phyloP scores from a whole-genome alignment of 371 early-diverging fungal genomes.

The Mortierella sp. region DNA sequence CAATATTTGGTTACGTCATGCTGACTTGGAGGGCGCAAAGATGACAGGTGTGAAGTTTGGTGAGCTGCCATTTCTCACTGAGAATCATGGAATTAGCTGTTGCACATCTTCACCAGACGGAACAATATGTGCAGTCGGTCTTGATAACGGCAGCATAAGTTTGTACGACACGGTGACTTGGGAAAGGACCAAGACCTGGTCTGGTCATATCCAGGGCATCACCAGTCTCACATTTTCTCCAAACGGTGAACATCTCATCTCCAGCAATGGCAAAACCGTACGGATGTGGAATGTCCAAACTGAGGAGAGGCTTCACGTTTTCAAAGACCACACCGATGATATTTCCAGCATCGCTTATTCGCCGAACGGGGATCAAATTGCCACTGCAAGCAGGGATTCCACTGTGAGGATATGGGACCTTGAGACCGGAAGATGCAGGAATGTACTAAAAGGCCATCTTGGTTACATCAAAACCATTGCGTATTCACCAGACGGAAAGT shows the following conservation, averaged over 20 bases:
- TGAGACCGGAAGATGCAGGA: not conserved
- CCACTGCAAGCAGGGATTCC: slow-evolving; percentile 4
- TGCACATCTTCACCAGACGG: not conserved
- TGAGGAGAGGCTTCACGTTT: not conserved
- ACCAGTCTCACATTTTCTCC: not conserved
- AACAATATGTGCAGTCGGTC: not conserved
- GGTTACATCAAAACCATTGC: not conserved
- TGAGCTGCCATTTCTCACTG: not conserved
- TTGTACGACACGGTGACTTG: not conserved
- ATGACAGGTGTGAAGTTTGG: slow-evolving; percentile 7
- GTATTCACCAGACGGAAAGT: not conserved
- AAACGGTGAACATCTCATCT: not conserved
- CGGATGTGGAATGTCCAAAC: slow-evolving; percentile 1
- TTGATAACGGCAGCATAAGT: not conserved
- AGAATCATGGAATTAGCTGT: not conserved
- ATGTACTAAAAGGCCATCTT: not conserved
- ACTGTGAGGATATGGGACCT: slow-evolving; percentile 11
- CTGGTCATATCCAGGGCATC: not conserved
- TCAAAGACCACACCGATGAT: not conserved
- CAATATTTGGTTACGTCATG: not conserved
- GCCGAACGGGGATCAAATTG: slow-evolving; percentile 7
- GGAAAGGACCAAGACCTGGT: not conserved
- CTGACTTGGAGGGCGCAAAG: not conserved
- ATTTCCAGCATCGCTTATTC: slow-evolving; percentile 2
- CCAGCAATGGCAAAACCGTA: not conserved